A percentile compares a stretch with the other conserved stretches of the same genome.
Conservation (phyloP, 768 basidiomycete genomes). For the Hemileccinum impolitum region DNA sequence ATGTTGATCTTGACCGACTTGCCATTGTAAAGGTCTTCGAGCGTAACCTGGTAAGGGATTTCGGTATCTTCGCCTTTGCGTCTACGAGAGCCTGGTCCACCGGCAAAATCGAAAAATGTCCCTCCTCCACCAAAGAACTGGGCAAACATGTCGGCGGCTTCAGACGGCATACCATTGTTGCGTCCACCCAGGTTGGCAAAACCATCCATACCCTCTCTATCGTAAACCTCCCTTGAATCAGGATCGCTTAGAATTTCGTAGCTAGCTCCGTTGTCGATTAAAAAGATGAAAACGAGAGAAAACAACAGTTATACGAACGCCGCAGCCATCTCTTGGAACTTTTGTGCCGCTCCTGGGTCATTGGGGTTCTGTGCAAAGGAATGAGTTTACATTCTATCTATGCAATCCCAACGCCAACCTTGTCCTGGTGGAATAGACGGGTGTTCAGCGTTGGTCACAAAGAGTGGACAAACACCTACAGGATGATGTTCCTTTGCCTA, state of each 20-base stretch:
- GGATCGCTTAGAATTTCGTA: constrained; percentile 82
- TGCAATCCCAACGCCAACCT: constrained; percentile 38
- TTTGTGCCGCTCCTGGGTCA: constrained; percentile 76
- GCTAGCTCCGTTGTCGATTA: constrained; percentile 35
- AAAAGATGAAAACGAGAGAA: background rate
- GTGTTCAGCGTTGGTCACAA: background rate
- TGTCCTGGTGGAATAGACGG: constrained; percentile 50
- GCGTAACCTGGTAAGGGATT: constrained; percentile 77
- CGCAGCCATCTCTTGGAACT: constrained; percentile 86
- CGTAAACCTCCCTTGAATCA: constrained; percentile 67
- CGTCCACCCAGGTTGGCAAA: constrained; percentile 48
- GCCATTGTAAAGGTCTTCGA: constrained; percentile 93
- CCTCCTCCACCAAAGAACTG: constrained; percentile 62
- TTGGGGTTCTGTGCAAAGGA: constrained; percentile 66
- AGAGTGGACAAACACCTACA: constrained; percentile 40
- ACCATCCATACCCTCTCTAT: constrained; percentile 69
- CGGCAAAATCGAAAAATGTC: constrained; percentile 67
- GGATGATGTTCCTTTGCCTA: constrained; percentile 89
- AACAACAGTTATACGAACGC: constrained; percentile 53
- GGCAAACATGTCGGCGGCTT: constrained; percentile 68
- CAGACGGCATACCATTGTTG: constrained; percentile 41
- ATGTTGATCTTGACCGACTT: constrained; percentile 86
- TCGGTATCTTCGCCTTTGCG: constrained; percentile 69
- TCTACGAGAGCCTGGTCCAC: constrained; percentile 43
- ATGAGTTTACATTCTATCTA: background rate